Evolutionary conservation across 2,329 filamentous ascomycete species (phyloP).

Genomic region (Aspergillus amoenus): DNA sequence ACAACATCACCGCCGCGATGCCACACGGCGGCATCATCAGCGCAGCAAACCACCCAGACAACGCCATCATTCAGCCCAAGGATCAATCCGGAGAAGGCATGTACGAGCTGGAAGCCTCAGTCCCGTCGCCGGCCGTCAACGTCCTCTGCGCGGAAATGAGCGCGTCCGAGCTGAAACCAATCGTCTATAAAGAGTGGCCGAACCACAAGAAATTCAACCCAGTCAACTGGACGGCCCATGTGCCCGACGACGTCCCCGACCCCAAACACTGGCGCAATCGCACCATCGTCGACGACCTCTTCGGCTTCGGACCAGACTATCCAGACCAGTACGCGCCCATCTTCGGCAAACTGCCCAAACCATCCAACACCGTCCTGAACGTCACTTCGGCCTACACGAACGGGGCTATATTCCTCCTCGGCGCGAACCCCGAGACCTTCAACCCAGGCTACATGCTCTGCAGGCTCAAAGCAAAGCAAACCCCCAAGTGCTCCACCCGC

Average conservation of each 20-base stretch:
- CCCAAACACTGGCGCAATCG: slow-evolving; percentile 51
- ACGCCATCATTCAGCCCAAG: slow-evolving; percentile 68
- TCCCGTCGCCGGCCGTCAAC: slow-evolving; percentile 69
- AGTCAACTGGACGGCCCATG: slow-evolving; percentile 25
- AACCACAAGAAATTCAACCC: slow-evolving; percentile 30
- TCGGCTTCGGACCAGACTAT: slow-evolving; percentile 62
- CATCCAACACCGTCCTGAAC: slow-evolving; percentile 68
- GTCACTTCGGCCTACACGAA: slow-evolving; percentile 43
- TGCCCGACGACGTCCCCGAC: slow-evolving; percentile 35
- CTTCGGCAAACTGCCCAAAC: slow-evolving; percentile 55
- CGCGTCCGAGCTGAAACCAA: slow-evolving; percentile 57
- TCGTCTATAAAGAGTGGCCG: slow-evolving; percentile 66
- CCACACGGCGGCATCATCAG: slow-evolving; percentile 69
- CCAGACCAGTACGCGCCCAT: slow-evolving; percentile 51
- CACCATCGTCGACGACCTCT: slow-evolving; percentile 68
- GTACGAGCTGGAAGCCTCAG: slow-evolving; percentile 66
- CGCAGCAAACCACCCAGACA: slow-evolving; percentile 61
- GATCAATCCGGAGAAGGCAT: slow-evolving; percentile 65
- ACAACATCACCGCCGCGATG: slow-evolving; percentile 76
- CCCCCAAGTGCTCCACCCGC: slow-evolving; percentile 65
- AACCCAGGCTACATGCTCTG: slow-evolving; percentile 64
- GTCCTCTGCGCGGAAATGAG: slow-evolving; percentile 71
- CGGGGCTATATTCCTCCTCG: slow-evolving; percentile 66
- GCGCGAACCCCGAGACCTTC: slow-evolving; percentile 42
- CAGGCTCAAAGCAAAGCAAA: slow-evolving; percentile 62